phyloP scores from a whole-genome alignment of 129 eudicot species.

The Pittosporum tobira region DNA sequence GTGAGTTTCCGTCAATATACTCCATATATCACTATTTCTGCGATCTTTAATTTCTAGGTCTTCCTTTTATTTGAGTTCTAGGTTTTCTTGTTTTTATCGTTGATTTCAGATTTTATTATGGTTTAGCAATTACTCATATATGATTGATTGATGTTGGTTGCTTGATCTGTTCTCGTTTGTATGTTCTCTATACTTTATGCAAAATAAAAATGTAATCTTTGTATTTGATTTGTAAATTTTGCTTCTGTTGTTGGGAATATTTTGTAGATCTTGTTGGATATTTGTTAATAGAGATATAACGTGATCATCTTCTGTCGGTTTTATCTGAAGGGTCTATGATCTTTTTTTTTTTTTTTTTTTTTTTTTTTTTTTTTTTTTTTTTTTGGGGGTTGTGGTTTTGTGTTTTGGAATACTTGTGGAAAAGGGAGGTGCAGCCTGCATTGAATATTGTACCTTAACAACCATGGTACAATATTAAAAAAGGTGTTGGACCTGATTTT shows the following conservation, averaged over 20 bases:
- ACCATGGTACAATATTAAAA: no score
- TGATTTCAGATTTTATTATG: no score
- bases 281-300: not conserved
- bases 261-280: not conserved
- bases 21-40: not conserved
- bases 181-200: no score
- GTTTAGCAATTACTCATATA: not conserved
- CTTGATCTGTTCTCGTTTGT: not conserved
- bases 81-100: not conserved
- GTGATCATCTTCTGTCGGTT: no score
- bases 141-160: not conserved
- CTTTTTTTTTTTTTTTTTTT: no score
- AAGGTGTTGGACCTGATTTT: no score
- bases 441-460: no score
- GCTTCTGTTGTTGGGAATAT: not conserved
- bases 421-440: no score
- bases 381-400: no score
- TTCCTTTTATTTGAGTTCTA: not conserved
- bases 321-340: not conserved
- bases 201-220: no score
- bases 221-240: not conserved
- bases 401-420: no score
- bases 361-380: no score
- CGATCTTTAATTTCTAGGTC: not conserved
- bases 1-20: constrained; percentile 22